These are phyloP conservation scores for Naematelia encephala DNA, from an alignment of 768 basidiomycete genomes.

Conservation along the genomic window DNA sequence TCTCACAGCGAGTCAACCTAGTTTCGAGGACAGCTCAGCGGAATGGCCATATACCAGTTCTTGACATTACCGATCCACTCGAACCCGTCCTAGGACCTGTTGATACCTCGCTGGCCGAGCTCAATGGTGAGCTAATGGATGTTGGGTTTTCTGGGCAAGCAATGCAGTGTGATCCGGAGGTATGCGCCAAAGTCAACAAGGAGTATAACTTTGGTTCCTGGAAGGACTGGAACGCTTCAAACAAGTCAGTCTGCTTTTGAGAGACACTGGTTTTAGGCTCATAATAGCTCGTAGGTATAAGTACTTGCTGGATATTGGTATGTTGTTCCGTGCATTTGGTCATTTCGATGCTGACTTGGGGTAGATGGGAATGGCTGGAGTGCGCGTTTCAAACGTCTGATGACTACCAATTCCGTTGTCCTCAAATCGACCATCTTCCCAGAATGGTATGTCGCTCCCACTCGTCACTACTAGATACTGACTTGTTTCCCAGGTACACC, in stretches of 20 bases:
- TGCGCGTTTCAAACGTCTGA: constrained; percentile 50
- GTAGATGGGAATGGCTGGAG: constrained; percentile 52
- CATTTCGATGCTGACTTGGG: neutral
- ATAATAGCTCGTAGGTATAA: constrained; percentile 31
- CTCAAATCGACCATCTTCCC: constrained; percentile 51
- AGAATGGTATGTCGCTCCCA: constrained; percentile 44
- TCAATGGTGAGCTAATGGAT: constrained; percentile 41
- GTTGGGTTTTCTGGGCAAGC: constrained; percentile 44
- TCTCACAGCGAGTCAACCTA: constrained; percentile 45
- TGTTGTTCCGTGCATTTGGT: neutral
- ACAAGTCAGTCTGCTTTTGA: constrained; percentile 24
- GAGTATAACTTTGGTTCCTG: constrained; percentile 30
- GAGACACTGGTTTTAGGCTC: neutral
- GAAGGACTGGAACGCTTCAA: constrained; percentile 33
- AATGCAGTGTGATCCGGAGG: constrained; percentile 39
- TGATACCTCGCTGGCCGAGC: constrained; percentile 14
- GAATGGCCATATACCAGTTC: constrained; percentile 27
- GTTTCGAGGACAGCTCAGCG: constrained; percentile 25
- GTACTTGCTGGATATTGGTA: constrained; percentile 48
- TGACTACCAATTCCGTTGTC: constrained; percentile 45
- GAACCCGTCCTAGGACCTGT: constrained; percentile 28
- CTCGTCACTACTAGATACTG: neutral
- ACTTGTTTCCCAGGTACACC: constrained; percentile 9
- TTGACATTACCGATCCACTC: constrained; percentile 18
- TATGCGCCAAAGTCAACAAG: constrained; percentile 25